Evolutionary conservation across 352 stramenopile species (phyloP).

Genomic region (Saprolegnia parasitica): DNA sequence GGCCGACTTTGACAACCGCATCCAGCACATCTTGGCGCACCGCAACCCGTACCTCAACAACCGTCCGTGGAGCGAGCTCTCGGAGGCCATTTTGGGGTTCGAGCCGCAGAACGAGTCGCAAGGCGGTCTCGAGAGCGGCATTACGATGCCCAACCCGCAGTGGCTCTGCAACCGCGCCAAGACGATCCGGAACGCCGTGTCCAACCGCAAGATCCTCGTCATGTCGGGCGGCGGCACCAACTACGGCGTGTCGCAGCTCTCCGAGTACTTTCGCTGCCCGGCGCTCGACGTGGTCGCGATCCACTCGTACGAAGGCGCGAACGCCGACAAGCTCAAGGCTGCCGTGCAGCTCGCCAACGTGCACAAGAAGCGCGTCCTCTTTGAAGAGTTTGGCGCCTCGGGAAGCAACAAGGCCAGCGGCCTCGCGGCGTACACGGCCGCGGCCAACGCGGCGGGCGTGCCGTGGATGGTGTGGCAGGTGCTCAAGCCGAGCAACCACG

Average conservation of each 20-base stretch:
- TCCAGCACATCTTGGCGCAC: constrained; percentile 12
- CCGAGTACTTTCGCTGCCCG: background rate
- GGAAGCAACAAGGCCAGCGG: constrained; percentile 11
- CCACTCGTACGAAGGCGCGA: constrained; percentile 11
- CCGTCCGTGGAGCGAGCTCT: constrained; percentile 6
- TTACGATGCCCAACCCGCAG: background rate
- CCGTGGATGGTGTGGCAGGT: constrained; percentile 26
- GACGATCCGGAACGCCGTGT: background rate
- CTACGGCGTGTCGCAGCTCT: background rate
- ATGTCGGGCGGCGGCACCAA: constrained; percentile 19
- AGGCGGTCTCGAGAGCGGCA: background rate
- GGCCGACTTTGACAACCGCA: constrained; percentile 17
- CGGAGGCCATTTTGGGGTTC: constrained; percentile 17
- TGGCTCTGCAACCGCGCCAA: constrained; percentile 17
- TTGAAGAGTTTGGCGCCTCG: constrained; percentile 24
- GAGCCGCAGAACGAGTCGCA: constrained; percentile 25
- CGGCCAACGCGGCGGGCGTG: background rate
- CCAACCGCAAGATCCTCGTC: constrained; percentile 13
- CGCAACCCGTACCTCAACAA: constrained; percentile 8
- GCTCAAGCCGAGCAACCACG: constrained; percentile 14
- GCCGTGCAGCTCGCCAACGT: background rate
- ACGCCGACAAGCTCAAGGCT: background rate
- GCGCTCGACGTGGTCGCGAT: constrained; percentile 6
- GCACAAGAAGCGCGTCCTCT: constrained; percentile 24
- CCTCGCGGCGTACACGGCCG: background rate